Percentiles rank a stretch among this genome's conserved stretches.
phyloP scores from a whole-genome alignment of 176 grass and related monocot genomes.

The Canna indica region DNA sequence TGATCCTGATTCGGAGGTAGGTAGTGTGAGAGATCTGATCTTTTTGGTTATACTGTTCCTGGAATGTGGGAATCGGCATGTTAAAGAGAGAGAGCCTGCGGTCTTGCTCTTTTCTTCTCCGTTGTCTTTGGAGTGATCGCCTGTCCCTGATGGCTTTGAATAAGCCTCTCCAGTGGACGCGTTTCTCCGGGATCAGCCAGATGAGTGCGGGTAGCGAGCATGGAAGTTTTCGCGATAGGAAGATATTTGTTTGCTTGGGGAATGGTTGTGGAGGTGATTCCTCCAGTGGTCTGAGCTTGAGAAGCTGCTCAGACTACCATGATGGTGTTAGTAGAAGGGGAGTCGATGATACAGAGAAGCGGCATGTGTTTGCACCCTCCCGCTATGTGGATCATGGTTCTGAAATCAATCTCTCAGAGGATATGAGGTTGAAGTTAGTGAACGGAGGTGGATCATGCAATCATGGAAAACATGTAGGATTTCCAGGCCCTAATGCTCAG shows the following conservation, averaged over 20 bases:
- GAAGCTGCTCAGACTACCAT: conserved; percentile 32
- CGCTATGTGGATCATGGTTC: conserved; percentile 31
- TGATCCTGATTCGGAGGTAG: neutral
- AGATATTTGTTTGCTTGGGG: conserved; percentile 29
- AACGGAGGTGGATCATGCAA: conserved; percentile 44
- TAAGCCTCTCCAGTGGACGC: conserved; percentile 15
- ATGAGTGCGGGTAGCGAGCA: conserved; percentile 21
- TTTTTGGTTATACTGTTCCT: neutral
- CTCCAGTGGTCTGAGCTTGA: conserved; percentile 39
- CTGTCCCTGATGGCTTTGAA: conserved; percentile 29
- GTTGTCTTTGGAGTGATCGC: conserved; percentile 18
- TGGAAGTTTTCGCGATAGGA: neutral
- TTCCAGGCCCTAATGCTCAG: conserved; percentile 24
- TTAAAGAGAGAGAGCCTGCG: conserved; percentile 41
- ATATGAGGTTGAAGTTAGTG: conserved; percentile 13
- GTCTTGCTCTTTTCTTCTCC: conserved; percentile 35
- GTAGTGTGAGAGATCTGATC: neutral
- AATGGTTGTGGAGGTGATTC: conserved; percentile 23
- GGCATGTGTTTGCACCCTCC: conserved; percentile 31
- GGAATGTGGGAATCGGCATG: conserved; percentile 65
- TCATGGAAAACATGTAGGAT: conserved; percentile 41
- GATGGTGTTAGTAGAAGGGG: conserved; percentile 26
- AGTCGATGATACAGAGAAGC: conserved; percentile 25
- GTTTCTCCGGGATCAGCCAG: conserved; percentile 33
- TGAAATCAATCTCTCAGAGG: conserved; percentile 35